Evolutionary conservation across 768 basidiomycete genomes (phyloP).

Genomic region (Pleurotus citrinopileatus): DNA sequence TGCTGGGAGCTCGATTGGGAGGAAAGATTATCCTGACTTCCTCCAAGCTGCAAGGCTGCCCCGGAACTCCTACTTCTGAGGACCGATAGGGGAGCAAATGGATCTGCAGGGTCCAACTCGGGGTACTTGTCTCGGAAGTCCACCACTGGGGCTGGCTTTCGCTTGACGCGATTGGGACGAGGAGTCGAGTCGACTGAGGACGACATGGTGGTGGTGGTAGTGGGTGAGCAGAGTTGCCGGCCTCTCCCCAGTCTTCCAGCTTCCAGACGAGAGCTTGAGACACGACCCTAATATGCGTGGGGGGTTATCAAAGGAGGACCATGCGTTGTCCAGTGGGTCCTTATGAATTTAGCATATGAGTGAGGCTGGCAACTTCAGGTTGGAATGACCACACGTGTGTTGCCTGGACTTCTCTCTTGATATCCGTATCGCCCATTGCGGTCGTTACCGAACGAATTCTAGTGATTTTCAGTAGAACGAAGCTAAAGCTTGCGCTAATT

Average conservation of each 20-base stretch:
- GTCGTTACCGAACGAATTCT: not conserved
- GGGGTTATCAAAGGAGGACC: constrained; percentile 3
- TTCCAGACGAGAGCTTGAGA: not conserved
- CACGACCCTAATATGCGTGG: constrained; percentile 4
- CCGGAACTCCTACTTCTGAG: constrained; percentile 58
- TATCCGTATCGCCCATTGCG: not conserved
- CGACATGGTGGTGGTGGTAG: constrained; percentile 1
- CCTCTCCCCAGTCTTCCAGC: not conserved
- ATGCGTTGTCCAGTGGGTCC: constrained; percentile 8
- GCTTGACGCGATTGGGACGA: constrained; percentile 32
- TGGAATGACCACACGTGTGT: not conserved
- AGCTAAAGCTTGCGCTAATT: constrained; percentile 4
- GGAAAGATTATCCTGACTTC: constrained; percentile 5
- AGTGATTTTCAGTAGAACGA: not conserved
- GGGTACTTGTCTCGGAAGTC: constrained; percentile 58
- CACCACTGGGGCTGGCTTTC: constrained; percentile 57
- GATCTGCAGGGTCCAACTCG: constrained; percentile 63
- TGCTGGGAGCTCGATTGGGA: constrained; percentile 2
- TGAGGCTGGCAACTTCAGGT: not conserved
- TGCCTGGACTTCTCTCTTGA: not conserved
- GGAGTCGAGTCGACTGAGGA: not conserved
- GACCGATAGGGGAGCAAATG: constrained; percentile 66
- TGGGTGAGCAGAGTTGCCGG: not conserved
- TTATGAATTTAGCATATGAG: constrained; percentile 6
- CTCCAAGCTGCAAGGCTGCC: constrained; percentile 26